Evolutionary conservation across 2,329 filamentous ascomycete genomes (phyloP).

Genomic region (Verticillium dahliae): DNA sequence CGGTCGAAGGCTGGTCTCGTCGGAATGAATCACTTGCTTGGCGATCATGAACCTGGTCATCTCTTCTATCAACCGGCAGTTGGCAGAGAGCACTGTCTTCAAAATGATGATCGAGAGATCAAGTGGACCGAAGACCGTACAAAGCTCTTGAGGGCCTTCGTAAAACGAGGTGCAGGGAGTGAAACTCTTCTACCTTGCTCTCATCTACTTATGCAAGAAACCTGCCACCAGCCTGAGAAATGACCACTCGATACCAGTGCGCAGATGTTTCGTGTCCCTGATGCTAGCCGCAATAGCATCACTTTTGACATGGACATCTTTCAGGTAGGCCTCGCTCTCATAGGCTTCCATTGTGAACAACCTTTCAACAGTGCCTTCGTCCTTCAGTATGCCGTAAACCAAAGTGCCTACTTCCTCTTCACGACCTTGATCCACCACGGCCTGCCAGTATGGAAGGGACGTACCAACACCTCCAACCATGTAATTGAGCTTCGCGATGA

Average conservation of each 20-base stretch:
- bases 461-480: slow-evolving; percentile 13
- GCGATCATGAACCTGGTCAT: not conserved
- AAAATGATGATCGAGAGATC: too few species aligned
- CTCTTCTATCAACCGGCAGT: too few species aligned
- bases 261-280: slow-evolving; percentile 14
- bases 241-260: slow-evolving; percentile 16
- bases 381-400: slow-evolving; percentile 16
- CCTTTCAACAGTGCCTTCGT: slow-evolving; percentile 11
- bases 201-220: slow-evolving; percentile 13
- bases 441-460: slow-evolving; percentile 19
- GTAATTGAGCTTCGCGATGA: slow-evolving; percentile 20
- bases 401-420: slow-evolving; percentile 16
- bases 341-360: slow-evolving; percentile 19
- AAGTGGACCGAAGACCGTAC: too few species aligned
- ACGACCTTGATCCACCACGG: slow-evolving; percentile 15
- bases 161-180: not conserved
- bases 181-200: not conserved
- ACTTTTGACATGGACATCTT: slow-evolving; percentile 19
- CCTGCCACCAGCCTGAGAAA: slow-evolving; percentile 16
- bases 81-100: too few species aligned
- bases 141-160: too few species aligned
- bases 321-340: slow-evolving; percentile 17
- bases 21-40: not conserved
- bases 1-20: not conserved
- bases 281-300: slow-evolving; percentile 18